These are phyloP conservation scores for Novakomyces olei DNA, from an alignment of 805 yeast species.

Conservation along the genomic window DNA sequence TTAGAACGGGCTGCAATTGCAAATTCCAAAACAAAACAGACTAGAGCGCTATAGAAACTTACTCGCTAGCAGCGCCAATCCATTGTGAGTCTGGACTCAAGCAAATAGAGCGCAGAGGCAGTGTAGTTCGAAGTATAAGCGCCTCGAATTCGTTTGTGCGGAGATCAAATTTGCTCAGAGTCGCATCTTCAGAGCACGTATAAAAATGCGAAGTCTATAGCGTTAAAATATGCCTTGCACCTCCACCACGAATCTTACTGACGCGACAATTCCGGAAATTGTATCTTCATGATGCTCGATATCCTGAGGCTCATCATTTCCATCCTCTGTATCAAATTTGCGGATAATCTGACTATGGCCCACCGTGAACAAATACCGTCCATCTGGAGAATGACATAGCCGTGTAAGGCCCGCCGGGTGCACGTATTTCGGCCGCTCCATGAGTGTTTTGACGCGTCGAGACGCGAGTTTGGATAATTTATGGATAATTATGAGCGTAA, in stretches of 20 bases:
- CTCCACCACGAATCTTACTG: slow-evolving; percentile 5
- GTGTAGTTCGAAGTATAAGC: slow-evolving; percentile 12
- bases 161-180: slow-evolving; percentile 14
- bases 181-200: slow-evolving; percentile 25
- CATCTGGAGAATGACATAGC: slow-evolving; percentile 16
- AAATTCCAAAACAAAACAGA: neutral
- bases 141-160: slow-evolving; percentile 10
- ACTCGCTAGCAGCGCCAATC: slow-evolving; percentile 18
- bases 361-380: slow-evolving; percentile 15
- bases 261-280: slow-evolving; percentile 13
- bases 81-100: slow-evolving; percentile 18
- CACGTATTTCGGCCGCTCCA: slow-evolving; percentile 17
- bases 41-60: slow-evolving; percentile 1
- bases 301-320: slow-evolving; percentile 16
- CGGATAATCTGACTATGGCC: slow-evolving; percentile 18
- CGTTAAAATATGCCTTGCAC: neutral
- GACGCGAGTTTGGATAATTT: too few relatives aligned
- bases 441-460: too few relatives aligned
- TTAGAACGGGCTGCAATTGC: neutral
- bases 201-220: slow-evolving; percentile 14
- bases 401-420: slow-evolving; percentile 16
- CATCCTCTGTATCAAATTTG: slow-evolving; percentile 14
- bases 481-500: too few relatives aligned
- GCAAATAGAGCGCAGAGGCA: slow-evolving; percentile 16
- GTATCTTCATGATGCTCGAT: slow-evolving; percentile 13